Conservation (phyloP, 1,284 basidiomycete genomes). For the Fereydounia khargensis region DNA sequence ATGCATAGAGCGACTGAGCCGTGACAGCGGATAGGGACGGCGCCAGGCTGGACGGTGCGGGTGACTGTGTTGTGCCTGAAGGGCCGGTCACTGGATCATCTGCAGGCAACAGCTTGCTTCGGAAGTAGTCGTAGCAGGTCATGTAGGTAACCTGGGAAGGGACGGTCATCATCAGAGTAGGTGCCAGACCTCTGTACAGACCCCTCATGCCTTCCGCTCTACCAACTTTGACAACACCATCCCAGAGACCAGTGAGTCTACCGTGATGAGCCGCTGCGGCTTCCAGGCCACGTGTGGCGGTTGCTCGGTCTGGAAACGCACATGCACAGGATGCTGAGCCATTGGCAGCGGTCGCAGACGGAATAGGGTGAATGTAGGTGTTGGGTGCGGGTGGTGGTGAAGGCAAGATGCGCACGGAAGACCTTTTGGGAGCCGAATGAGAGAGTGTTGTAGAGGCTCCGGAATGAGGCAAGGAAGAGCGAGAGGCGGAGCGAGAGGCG, state of each 20-base stretch:
- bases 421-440: constrained; percentile 12
- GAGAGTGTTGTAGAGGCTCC: constrained; percentile 6
- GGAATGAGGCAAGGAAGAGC: not conserved
- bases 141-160: constrained; percentile 93
- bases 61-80: constrained; percentile 1
- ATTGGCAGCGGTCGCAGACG: constrained; percentile 22
- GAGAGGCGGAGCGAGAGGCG: not conserved
- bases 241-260: constrained; percentile 46
- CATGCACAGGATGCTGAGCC: constrained; percentile 32
- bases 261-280: constrained; percentile 23
- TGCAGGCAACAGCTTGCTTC: constrained; percentile 58
- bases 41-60: constrained; percentile 4
- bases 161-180: constrained; percentile 69
- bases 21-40: constrained; percentile 33
- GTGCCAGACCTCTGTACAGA: constrained; percentile 53
- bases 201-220: constrained; percentile 46
- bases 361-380: constrained; percentile 17
- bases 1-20: constrained; percentile 60
- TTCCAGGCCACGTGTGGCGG: constrained; percentile 25
- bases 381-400: constrained; percentile 23
- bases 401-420: constrained; percentile 28
- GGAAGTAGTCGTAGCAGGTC: constrained; percentile 88
- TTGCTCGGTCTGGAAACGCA: constrained; percentile 27
- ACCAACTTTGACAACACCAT: constrained; percentile 51
- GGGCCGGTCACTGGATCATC: constrained; percentile 8